Percentiles rank a stretch among this genome's conserved stretches.
phyloP scores from a whole-genome alignment of 116 monocot genomes.

The Cymodocea nodosa region DNA sequence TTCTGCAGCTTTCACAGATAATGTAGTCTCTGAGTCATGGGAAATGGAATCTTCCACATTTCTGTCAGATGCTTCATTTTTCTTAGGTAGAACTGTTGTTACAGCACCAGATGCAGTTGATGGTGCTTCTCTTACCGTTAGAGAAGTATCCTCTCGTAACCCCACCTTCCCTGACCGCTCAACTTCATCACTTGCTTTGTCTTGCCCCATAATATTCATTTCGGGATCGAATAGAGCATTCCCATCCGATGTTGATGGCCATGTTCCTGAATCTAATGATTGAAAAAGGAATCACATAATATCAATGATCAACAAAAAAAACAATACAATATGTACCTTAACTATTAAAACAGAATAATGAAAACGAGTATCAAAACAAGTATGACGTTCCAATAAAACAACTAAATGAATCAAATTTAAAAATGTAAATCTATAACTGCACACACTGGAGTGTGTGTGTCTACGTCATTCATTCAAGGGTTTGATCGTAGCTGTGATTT shows the following conservation, averaged over 20 bases:
- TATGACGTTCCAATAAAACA: too few relatives aligned
- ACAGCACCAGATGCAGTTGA: slow-evolving; percentile 12
- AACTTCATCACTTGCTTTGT: slow-evolving; percentile 17
- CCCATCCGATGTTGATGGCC: slow-evolving; percentile 51
- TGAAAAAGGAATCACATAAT: slow-evolving; percentile 7
- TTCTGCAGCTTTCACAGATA: slow-evolving; percentile 10
- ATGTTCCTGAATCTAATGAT: slow-evolving; percentile 57
- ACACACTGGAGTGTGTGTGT: too few relatives aligned
- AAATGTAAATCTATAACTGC: too few relatives aligned
- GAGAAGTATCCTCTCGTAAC: slow-evolving; percentile 17
- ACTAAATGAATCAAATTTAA: too few relatives aligned
- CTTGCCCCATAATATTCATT: slow-evolving; percentile 80
- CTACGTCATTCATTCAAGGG: too few relatives aligned
- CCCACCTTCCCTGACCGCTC: slow-evolving; percentile 33
- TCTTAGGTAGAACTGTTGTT: slow-evolving; percentile 12
- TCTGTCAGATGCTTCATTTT: slow-evolving; percentile 17
- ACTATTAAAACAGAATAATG: neutral
- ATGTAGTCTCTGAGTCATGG: neutral
- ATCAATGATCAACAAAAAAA: neutral
- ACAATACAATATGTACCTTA: neutral
- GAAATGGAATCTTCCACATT: slow-evolving; percentile 15
- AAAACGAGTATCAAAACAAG: too few relatives aligned
- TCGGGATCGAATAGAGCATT: slow-evolving; percentile 68
- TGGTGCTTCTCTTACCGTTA: slow-evolving; percentile 11
- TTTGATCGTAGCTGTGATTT: too few relatives aligned